Base-by-base conservation (phyloP, 2,329 filamentous ascomycete species). In the Cyclaneusma minus region DNA sequence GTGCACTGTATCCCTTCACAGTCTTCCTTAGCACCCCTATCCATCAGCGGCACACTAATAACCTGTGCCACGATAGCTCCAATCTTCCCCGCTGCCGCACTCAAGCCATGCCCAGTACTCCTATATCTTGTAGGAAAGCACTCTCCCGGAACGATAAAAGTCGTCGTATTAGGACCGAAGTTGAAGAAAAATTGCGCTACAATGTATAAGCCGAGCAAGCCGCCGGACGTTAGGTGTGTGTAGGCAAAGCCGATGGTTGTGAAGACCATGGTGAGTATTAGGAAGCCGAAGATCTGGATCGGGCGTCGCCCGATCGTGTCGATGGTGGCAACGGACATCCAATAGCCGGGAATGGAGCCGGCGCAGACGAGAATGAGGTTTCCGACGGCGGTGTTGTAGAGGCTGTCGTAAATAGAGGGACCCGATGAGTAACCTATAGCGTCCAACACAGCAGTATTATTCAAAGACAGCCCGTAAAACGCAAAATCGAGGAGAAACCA, bases 291-390 rank as follows among this genome's bases (percentile, higher is more conserved):
- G 3, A 78, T 48, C 47, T 82, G 82, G 14, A 89, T 73, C 1
- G 78, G 64, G 50, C 82, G 85, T 32, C 81, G 75, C 7, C 81
- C 81, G 10, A 85, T 39, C 2, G 66, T 81, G 48, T 87, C 81
- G 32, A 84, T 68, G 1, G 68, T 70, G 8, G 76, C 59, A 15
- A 85, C 67, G 2, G 77, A 78, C 7, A 75, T 63, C 77, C 77
- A 84, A 54, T 85, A 87, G 8, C 81, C 81, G 0, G 80, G 80
- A 4, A 87, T 68, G 9, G 78, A 72, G 19, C 80, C 80, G 5
- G 80, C 80, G 39, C 75, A 80, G 32, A 79, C 66, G 16, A 87
- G 52, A 33, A 87, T 81, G 29, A 87, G 64, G 47, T 81, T 81
- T 5, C 80, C 81, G 2, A 82, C 62, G 6, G 80, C 76, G 29